These are phyloP conservation scores for Adansonia digitata DNA, from an alignment of 345 rosid species.

Conservation along the genomic window DNA sequence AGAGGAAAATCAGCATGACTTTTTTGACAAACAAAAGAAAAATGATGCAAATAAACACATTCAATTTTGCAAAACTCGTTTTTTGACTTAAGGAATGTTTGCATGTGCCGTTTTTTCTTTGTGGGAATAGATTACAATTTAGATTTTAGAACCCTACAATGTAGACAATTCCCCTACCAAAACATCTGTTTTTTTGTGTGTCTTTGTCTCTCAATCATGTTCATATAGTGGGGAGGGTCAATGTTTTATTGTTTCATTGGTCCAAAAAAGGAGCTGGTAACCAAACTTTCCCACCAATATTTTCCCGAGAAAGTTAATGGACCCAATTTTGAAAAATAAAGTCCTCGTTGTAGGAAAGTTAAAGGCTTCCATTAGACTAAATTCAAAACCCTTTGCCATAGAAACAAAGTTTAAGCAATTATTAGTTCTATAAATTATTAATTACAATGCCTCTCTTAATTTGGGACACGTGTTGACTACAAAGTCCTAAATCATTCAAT, in stretches of 20 bases:
- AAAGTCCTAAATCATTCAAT: conserved; percentile 1
- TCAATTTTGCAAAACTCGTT: neutral
- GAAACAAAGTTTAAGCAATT: neutral
- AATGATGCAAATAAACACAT: neutral
- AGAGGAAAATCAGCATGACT: conserved; percentile 10
- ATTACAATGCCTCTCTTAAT: neutral
- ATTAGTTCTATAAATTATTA: too few relatives aligned
- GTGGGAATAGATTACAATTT: neutral
- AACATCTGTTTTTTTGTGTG: neutral
- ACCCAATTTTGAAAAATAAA: conserved; percentile 13
- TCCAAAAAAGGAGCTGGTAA: conserved; percentile 14
- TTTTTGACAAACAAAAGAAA: conserved; percentile 12
- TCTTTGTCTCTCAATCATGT: conserved; percentile 12
- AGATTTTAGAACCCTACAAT: neutral
- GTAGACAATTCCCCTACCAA: neutral
- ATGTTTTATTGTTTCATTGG: conserved; percentile 9
- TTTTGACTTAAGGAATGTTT: conserved; percentile 7
- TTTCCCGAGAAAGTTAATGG: conserved; percentile 7
- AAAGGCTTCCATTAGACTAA: conserved; percentile 11
- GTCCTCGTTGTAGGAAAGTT: conserved; percentile 10
- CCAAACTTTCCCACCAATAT: conserved; percentile 19
- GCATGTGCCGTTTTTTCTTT: conserved; percentile 2
- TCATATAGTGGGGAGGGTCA: neutral
- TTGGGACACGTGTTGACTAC: neutral
- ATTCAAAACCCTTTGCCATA: conserved; percentile 1